phyloP scores from a whole-genome alignment of 2,329 filamentous ascomycete genomes.

The Cladosporium sp. region DNA sequence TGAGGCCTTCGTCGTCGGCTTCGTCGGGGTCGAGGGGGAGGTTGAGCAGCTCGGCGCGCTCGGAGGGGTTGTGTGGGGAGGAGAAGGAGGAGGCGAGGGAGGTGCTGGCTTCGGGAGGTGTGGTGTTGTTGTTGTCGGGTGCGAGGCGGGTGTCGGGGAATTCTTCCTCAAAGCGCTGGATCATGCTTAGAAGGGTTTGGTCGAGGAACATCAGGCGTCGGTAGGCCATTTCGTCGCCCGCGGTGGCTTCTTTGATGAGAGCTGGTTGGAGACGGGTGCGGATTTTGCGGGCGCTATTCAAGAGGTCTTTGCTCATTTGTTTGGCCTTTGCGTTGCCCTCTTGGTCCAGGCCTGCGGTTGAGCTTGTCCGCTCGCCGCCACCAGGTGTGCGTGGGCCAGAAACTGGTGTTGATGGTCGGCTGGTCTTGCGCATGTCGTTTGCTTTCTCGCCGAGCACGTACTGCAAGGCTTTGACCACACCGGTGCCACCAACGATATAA shows the following conservation, averaged over 20 bases:
- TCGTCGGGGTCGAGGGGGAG: constrained; percentile 17
- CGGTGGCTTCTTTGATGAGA: constrained; percentile 66
- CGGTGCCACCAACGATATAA: constrained; percentile 92
- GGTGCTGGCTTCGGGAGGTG: constrained; percentile 3
- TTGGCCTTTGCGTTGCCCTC: constrained; percentile 61
- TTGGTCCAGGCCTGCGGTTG: constrained; percentile 24
- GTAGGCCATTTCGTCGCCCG: constrained; percentile 70
- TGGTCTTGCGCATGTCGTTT: constrained; percentile 32
- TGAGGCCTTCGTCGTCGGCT: constrained; percentile 32
- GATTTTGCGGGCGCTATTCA: constrained; percentile 85
- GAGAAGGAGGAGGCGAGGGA: constrained; percentile 18
- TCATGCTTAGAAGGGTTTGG: constrained; percentile 81
- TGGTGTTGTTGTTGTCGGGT: constrained; percentile 6
- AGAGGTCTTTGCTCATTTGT: constrained; percentile 87
- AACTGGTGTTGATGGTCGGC: constrained; percentile 36
- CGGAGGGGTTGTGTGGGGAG: constrained; percentile 4
- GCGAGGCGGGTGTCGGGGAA: constrained; percentile 77
- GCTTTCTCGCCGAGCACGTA: constrained; percentile 84
- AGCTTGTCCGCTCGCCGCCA: constrained; percentile 19
- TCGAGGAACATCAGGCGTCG: constrained; percentile 82
- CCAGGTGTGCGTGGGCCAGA: constrained; percentile 43
- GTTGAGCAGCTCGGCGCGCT: constrained; percentile 12
- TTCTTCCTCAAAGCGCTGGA: constrained; percentile 92
- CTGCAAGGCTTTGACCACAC: constrained; percentile 87
- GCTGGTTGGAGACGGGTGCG: constrained; percentile 76